phyloP scores from a whole-genome alignment of 441 rosid genomes.

The Daphne laureola region DNA sequence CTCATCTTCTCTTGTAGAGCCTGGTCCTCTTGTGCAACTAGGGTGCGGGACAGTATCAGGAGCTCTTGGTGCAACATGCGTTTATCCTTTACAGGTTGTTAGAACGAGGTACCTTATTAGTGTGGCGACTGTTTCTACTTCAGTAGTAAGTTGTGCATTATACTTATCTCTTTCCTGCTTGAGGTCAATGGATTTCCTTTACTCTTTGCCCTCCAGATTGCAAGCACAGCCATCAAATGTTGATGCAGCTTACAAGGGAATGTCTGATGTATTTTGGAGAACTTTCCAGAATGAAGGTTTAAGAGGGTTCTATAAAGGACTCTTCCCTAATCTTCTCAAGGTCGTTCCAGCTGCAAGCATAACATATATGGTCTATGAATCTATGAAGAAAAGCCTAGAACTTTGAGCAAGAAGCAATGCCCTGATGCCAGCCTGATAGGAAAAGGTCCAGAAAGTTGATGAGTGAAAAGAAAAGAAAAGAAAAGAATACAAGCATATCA shows the following conservation, averaged over 20 bases:
- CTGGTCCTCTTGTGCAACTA: conserved; percentile 79
- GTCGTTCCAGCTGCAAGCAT: conserved; percentile 84
- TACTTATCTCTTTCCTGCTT: not conserved
- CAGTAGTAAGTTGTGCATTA: not conserved
- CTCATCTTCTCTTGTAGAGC: conserved; percentile 32
- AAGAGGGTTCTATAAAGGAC: conserved; percentile 78
- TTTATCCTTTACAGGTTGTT: conserved; percentile 92
- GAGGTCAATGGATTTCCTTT: conserved; percentile 3
- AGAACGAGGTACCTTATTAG: conserved; percentile 68
- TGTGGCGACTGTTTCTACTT: not conserved
- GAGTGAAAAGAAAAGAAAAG: conserved; percentile 16
- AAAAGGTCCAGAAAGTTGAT: conserved; percentile 18
- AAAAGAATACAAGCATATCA: not conserved
- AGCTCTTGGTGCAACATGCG: conserved; percentile 89
- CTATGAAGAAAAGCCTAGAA: conserved; percentile 69
- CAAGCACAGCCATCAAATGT: conserved; percentile 58
- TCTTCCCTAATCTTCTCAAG: conserved; percentile 67
- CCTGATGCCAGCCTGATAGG: not conserved
- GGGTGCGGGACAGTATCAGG: conserved; percentile 91
- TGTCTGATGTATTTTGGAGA: conserved; percentile 69
- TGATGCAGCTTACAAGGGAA: conserved; percentile 41
- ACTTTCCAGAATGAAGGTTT: conserved; percentile 54
- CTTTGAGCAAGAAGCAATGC: conserved; percentile 25
- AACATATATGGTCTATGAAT: conserved; percentile 75
- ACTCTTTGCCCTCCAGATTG: conserved; percentile 32